Percentiles rank a stretch among this genome's conserved stretches.
Conservation (phyloP, 768 basidiomycete genomes). For the Leccinum uliginosum region DNA sequence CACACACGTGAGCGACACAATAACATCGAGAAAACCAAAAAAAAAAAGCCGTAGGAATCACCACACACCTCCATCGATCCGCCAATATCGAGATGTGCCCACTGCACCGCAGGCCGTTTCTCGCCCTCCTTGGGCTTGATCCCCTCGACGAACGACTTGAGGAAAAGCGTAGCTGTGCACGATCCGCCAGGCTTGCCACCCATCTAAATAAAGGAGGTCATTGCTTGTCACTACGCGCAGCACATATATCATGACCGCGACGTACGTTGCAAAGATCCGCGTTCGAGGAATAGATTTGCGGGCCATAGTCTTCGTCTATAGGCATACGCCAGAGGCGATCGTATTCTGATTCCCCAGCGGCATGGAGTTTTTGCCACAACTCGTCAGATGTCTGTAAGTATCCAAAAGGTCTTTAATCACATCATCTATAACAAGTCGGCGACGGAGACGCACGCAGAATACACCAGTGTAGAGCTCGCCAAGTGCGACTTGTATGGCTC, state of each 20-base stretch:
- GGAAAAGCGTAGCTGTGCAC: conserved; percentile 82
- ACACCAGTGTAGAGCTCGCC: conserved; percentile 78
- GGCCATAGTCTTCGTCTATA: conserved; percentile 74
- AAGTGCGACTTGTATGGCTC: conserved; percentile 68
- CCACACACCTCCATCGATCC: conserved; percentile 65
- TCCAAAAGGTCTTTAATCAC: not conserved
- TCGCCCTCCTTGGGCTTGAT: conserved; percentile 58
- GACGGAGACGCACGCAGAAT: conserved; percentile 52
- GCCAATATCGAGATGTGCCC: conserved; percentile 88
- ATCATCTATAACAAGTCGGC: not conserved
- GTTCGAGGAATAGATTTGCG: conserved; percentile 72
- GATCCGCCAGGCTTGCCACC: conserved; percentile 72
- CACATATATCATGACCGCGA: not conserved
- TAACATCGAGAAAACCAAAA: not conserved
- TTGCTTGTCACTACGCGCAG: conserved; percentile 1
- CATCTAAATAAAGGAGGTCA: conserved; percentile 35
- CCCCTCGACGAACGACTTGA: conserved; percentile 77
- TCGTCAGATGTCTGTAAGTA: conserved; percentile 57
- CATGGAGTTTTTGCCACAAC: conserved; percentile 67
- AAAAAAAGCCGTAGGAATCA: conserved; percentile 2
- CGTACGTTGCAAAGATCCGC: conserved; percentile 71
- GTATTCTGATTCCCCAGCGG: conserved; percentile 68
- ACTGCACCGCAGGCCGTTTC: conserved; percentile 53
- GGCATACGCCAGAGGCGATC: conserved; percentile 92
- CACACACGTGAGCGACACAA: not conserved